phyloP scores from a whole-genome alignment of 2,329 filamentous ascomycete genomes.

The Exophiala xenobiotica region DNA sequence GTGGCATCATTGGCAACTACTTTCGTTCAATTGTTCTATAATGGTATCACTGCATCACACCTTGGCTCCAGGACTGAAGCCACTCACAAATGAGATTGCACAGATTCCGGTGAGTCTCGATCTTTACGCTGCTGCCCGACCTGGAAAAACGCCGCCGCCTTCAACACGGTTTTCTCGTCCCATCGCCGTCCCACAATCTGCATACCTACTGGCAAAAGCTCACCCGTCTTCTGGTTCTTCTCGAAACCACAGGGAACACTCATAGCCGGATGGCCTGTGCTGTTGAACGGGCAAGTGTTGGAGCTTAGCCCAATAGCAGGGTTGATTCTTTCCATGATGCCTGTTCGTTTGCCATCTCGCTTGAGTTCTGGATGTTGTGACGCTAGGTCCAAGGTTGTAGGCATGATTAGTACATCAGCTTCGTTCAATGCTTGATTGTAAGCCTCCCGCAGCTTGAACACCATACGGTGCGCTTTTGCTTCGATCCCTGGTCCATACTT shows the following conservation, averaged over 20 bases:
- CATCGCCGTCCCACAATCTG: conserved; percentile 40
- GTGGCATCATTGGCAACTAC: too few relatives aligned
- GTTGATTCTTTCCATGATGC: conserved; percentile 41
- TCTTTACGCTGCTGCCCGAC: conserved; percentile 3
- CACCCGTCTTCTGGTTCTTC: conserved; percentile 40
- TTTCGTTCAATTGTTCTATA: too few relatives aligned
- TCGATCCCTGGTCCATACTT: conserved; percentile 35
- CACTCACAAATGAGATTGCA: neutral
- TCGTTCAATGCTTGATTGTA: conserved; percentile 46
- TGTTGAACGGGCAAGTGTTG: conserved; percentile 59
- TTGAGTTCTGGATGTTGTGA: conserved; percentile 39
- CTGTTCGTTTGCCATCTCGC: conserved; percentile 26
- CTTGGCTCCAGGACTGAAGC: neutral
- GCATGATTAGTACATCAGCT: conserved; percentile 50
- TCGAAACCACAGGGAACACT: conserved; percentile 52
- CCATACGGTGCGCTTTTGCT: conserved; percentile 48
- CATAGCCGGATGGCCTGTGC: conserved; percentile 58
- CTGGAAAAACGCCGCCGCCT: conserved; percentile 30
- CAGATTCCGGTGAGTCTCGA: neutral
- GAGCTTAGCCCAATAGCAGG: conserved; percentile 53
- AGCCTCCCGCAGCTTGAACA: conserved; percentile 46
- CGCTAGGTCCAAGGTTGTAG: conserved; percentile 46
- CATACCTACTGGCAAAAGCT: conserved; percentile 39
- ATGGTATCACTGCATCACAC: too few relatives aligned
- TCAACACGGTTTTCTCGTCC: conserved; percentile 35